Percentiles rank a stretch among this genome's conserved stretches.
Evolutionary conservation across 2,329 filamentous ascomycete species (phyloP).

Genomic region (Claviceps sorghi): DNA sequence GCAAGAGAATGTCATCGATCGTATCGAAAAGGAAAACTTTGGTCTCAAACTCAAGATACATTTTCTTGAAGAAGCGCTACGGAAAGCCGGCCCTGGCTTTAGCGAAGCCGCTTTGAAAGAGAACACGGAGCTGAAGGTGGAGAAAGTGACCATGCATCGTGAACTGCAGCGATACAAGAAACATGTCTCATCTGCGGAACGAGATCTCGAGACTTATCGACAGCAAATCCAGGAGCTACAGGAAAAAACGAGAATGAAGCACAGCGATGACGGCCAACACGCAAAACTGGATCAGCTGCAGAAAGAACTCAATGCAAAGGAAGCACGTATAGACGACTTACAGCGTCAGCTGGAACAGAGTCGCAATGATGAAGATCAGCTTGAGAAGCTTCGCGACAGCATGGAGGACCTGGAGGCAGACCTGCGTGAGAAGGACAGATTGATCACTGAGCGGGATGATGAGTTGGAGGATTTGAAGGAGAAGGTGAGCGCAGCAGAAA

Average conservation of each 20-base stretch:
- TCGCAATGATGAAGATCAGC: slow-evolving; percentile 40
- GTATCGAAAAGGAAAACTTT: slow-evolving; percentile 97
- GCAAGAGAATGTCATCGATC: slow-evolving; percentile 89
- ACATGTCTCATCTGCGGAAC: slow-evolving; percentile 65
- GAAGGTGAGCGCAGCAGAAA: slow-evolving; percentile 37
- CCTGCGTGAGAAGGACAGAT: slow-evolving; percentile 58
- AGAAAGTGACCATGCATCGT: slow-evolving; percentile 75
- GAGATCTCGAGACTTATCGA: slow-evolving; percentile 71
- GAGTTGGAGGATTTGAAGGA: slow-evolving; percentile 54
- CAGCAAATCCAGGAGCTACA: slow-evolving; percentile 71
- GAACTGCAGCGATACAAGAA: slow-evolving; percentile 82
- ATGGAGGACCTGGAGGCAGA: slow-evolving; percentile 64
- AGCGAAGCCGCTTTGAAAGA: slow-evolving; percentile 81
- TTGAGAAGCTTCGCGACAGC: slow-evolving; percentile 56
- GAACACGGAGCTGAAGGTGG: slow-evolving; percentile 91
- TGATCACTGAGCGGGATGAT: slow-evolving; percentile 61
- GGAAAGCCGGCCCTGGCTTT: slow-evolving; percentile 77
- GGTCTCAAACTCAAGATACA: slow-evolving; percentile 93
- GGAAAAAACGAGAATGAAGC: slow-evolving; percentile 63
- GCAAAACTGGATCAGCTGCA: slow-evolving; percentile 44
- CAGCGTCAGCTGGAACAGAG: slow-evolving; percentile 43
- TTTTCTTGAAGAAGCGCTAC: slow-evolving; percentile 81
- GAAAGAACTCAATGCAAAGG: slow-evolving; percentile 40
- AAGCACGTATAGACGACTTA: slow-evolving; percentile 46
- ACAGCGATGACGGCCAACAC: slow-evolving; percentile 55